phyloP scores from a whole-genome alignment of 2,329 filamentous ascomycete species.

The Cryphonectria radicalis region DNA sequence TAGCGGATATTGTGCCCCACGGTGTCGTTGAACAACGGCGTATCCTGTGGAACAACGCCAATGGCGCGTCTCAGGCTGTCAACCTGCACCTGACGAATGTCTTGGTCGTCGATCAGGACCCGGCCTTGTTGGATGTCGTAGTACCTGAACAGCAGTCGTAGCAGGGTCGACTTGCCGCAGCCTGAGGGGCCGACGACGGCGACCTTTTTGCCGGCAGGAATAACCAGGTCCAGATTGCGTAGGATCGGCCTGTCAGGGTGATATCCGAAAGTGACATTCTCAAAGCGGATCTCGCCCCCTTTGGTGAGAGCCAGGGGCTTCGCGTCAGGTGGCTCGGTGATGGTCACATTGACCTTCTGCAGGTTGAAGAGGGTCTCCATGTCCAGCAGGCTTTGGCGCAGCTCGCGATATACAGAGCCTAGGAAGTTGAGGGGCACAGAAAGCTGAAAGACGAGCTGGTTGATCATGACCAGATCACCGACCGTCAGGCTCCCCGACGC shows the following conservation, averaged over 20 bases:
- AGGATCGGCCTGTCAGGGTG: conserved; percentile 85
- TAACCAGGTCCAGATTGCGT: conserved; percentile 81
- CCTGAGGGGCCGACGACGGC: conserved; percentile 94
- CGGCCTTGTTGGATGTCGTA: conserved; percentile 87
- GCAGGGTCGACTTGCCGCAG: conserved; percentile 92
- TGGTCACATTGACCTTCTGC: conserved; percentile 91
- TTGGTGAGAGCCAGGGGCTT: conserved; percentile 71
- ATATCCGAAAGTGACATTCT: conserved; percentile 92
- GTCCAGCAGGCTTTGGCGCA: conserved; percentile 91
- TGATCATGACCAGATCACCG: conserved; percentile 97
- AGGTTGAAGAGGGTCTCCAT: conserved; percentile 99
- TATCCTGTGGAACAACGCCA: conserved; percentile 96
- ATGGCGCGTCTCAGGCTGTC: conserved; percentile 85
- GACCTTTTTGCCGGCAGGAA: conserved; percentile 94
- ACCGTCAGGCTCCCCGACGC: conserved; percentile 82
- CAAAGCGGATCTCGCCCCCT: conserved; percentile 89
- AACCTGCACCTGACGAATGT: conserved; percentile 80
- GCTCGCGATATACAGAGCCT: conserved; percentile 95
- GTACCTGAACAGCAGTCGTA: conserved; percentile 89
- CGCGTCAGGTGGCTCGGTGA: conserved; percentile 77
- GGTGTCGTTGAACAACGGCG: conserved; percentile 94
- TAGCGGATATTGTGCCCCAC: conserved; percentile 97
- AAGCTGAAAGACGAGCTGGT: conserved; percentile 97
- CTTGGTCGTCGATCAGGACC: conserved; percentile 91
- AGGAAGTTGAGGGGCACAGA: conserved; percentile 97